Conservation (phyloP, 192 early-diverging fungal species). For the Gigaspora rosea region DNA sequence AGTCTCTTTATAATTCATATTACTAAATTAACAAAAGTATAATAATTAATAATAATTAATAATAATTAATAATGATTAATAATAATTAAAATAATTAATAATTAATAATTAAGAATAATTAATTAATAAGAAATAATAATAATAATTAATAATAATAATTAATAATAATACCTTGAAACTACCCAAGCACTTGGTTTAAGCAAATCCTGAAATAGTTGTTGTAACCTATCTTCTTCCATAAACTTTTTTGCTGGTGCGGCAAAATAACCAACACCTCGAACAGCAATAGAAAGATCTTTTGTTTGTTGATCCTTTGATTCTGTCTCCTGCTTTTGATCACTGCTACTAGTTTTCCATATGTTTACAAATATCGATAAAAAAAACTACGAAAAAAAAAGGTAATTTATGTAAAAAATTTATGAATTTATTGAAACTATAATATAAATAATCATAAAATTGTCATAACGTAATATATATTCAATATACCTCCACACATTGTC, state of each 20-base stretch:
- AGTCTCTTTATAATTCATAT: conserved; percentile 51
- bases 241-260: conserved; percentile 57
- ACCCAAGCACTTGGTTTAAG: conserved; percentile 53
- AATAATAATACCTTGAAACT: conserved; percentile 52
- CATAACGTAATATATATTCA: not conserved
- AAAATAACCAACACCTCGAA: conserved; percentile 72
- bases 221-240: conserved; percentile 46
- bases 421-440: not conserved
- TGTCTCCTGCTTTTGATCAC: conserved; percentile 41
- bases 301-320: conserved; percentile 34
- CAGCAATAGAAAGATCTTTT: conserved; percentile 61
- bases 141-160: not conserved
- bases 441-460: not conserved
- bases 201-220: conserved; percentile 47
- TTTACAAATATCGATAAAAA: conserved; percentile 51
- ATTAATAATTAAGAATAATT: conserved; percentile 21
- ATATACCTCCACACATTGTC: not conserved
- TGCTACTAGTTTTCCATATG: conserved; percentile 4
- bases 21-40: conserved; percentile 16
- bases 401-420: not conserved
- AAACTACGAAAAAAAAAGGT: conserved; percentile 37
- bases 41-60: conserved; percentile 15
- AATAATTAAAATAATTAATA: not conserved
- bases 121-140: conserved; percentile 11
- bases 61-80: conserved; percentile 1